Percentiles rank a stretch among this genome's conserved stretches.
phyloP scores from a whole-genome alignment of 208 protist genomes.

The Acanthamoeba sp. region DNA sequence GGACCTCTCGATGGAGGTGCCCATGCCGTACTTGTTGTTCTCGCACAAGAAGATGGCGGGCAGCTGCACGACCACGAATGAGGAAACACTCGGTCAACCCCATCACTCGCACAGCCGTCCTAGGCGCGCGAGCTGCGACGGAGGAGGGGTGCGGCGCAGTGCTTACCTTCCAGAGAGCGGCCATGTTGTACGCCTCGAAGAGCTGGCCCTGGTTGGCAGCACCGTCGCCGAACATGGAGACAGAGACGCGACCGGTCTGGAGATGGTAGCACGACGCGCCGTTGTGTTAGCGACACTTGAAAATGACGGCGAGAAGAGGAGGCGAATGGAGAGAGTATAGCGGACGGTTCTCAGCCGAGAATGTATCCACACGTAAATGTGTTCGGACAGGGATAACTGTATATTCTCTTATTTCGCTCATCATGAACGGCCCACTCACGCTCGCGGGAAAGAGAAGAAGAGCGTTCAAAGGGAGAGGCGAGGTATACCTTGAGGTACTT shows the following conservation, averaged over 20 bases:
- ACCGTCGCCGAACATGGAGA: constrained; percentile 97
- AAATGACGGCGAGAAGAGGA: not conserved
- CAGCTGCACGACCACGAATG: no score
- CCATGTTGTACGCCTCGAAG: constrained; percentile 99
- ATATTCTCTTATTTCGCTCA: constrained; percentile 7
- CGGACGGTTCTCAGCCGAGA: not conserved
- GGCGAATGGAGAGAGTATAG: not conserved
- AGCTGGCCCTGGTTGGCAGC: constrained; percentile 98
- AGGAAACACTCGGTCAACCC: no score
- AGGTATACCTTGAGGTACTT: constrained; percentile 84
- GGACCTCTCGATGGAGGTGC: constrained; percentile 94
- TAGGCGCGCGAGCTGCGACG: no score
- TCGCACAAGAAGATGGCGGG: constrained; percentile 97
- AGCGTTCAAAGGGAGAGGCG: not conserved
- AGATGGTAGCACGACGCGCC: constrained; percentile 79
- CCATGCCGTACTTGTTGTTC: constrained; percentile 99
- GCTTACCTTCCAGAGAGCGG: constrained; percentile 94
- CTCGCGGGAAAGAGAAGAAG: not conserved
- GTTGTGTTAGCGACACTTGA: not conserved
- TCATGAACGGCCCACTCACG: not conserved
- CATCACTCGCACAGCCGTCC: no score
- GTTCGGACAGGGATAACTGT: constrained; percentile 28
- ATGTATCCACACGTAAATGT: not conserved
- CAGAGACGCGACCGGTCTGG: constrained; percentile 92
- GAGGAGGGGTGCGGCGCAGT: not conserved